Conservation (phyloP, 2,329 filamentous ascomycete species). For the Fusarium sp. region DNA sequence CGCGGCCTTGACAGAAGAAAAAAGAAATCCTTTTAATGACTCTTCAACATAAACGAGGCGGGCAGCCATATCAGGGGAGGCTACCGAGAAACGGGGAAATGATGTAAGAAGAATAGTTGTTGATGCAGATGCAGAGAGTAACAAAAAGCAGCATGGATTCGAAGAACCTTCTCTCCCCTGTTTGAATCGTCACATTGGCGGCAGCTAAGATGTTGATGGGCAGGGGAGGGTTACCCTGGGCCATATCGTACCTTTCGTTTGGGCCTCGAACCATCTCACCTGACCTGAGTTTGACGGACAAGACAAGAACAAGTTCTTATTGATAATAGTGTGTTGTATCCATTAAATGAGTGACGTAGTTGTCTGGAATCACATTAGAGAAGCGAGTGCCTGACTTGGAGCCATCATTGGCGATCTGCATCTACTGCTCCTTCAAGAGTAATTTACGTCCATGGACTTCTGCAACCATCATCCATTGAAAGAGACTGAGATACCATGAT, state of each 20-base stretch:
- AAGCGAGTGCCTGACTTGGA: background rate
- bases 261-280: background rate
- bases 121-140: background rate
- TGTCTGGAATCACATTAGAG: background rate
- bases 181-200: background rate
- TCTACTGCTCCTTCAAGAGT: background rate
- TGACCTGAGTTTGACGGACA: background rate
- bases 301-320: background rate
- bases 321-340: background rate
- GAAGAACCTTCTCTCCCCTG: background rate
- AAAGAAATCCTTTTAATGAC: background rate
- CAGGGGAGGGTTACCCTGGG: background rate
- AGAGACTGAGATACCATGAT: too few species aligned
- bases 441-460: background rate
- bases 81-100: background rate
- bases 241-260: background rate
- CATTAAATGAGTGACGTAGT: background rate
- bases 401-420: background rate
- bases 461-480: background rate
- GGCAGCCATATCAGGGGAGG: background rate
- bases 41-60: conserved; percentile 1
- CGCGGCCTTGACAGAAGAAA: background rate
- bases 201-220: background rate
- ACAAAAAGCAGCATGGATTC: background rate
- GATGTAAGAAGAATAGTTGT: background rate